Base-by-base conservation (phyloP, 495 filamentous ascomycete species). In the Lophiostoma macrostomum region DNA sequence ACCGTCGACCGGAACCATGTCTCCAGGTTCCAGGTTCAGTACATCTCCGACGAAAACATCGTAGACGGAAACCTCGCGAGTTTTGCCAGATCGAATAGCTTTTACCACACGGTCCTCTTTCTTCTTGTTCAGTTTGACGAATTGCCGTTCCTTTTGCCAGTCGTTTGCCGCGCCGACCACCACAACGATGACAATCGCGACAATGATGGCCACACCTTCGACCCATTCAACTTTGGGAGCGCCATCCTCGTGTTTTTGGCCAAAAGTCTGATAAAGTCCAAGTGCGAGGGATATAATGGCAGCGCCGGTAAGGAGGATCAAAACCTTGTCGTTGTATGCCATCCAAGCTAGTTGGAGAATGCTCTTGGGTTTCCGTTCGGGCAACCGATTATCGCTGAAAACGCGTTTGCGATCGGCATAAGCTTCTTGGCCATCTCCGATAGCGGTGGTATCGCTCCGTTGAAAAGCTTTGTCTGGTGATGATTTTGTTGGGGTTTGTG, bases 31-130 rank as follows among this genome's bases (percentile, higher is more conserved):
- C 23, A 95, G 68, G 56, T 85, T 79, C 55, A 95, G 76, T 16
- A 96, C 77, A 64, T 95, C 91, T 30, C 91, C 91, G 14, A 86
- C 90, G 4, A 90, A 74, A 28, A 96, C 68, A 58, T 94, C 87
- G 63, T 86, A 80, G 28, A 95, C 79, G 0, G 85, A 89, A 27
- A 96, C 83, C 69, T 89, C 85, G 36, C 74, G 73, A 0, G 81
- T 85, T 61, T 79, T 84, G 35, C 88, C 89, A 3, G 86, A 91
- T 13, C 89, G 83, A 34, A 86, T 75, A 14, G 87, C 81, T 53
- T 89, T 90, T 50, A 94, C 77, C 27, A 74, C 64, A 37, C 88
- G 76, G 61, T 71, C 67, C 22, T 74, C 72, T 57, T 75, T 75
- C 41, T 72, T 74, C 58, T 64, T 64, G 51, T 75, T 75, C 18